Base-by-base conservation (phyloP, 78 protist genomes). In the Monocercomonoides exilis region DNA sequence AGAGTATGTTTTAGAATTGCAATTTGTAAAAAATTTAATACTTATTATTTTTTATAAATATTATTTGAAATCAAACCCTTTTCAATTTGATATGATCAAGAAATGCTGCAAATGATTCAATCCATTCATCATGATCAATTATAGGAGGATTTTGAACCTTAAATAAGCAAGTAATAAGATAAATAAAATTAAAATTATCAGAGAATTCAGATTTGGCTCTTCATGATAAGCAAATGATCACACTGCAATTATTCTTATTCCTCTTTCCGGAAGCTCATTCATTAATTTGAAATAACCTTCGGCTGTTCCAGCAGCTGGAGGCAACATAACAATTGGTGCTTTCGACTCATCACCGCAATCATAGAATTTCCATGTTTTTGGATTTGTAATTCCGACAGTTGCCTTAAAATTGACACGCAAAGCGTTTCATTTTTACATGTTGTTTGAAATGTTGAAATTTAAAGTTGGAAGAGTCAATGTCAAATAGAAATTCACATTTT, bases 41-140 rank as follows among this genome's bases (percentile, higher is more conserved):
- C n/a, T n/a, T n/a, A n/a, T n/a, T n/a, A n/a, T n/a, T n/a, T n/a
- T n/a, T n/a, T n/a, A n/a, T n/a, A n/a, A n/a, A n/a, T 29, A 54
- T 29, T 21, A 54, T 54, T 11, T 29, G 70, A 54, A 54, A 29
- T 11, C 70, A 54, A 54, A 54, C 84, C 21, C 21, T 42, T 11
- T 80, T 80, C 45, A 80, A 80, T 80, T 80, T 80, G 11, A 80
- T 36, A 80, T 80, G 84, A 80, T 43, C 84, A 80, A 80, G 84
- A 80, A 80, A 80, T 43, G 41, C 84, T 32, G 33, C 11, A 21
- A 80, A 43, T 80, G 81, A 36, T 43, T 42, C 45, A 42, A 80
- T 11, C 41, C 41, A 80, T 80, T 80, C 81, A 80, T 80, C 84
- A 11, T 54, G 70, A 54, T 54, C 70, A 54, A 29, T 54, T 11